Evolutionary conservation across 495 filamentous ascomycete species (phyloP), one percentile per base, ranked within the genome.

Genomic region (Aspergillus haitiensis): DNA sequence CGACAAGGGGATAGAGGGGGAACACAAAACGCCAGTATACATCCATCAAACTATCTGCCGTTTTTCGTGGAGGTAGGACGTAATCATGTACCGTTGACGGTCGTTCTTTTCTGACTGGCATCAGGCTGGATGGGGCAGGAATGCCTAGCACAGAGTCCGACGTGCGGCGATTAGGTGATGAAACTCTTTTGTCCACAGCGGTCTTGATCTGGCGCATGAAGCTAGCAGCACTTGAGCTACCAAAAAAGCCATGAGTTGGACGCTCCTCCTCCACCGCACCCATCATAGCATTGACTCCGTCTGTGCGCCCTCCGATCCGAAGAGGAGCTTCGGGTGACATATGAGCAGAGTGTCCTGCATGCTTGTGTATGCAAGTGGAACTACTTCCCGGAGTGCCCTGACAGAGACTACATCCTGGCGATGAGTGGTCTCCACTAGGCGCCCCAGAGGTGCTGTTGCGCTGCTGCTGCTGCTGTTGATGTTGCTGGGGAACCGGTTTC

Each of bases 1-100:
- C 72, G 4, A 78, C 61, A 40, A 77, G 72, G 0, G 76, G 76
- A 48, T 77, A 77, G 0, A 78, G 61, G 0, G 72, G 70, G 59
- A 77, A 75, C 3, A 78, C 74, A 54, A 66, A 70, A 10, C 65
- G 65, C 76, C 74, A 77, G 50, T 78, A 78, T 0, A 75, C 66
- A 9, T 65, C 64, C 67, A 78, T 71, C 6, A 78, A 61, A 42
- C 59, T 66, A 46, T 78, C 73, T 0, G 76, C 76, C 36, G 64
- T 72, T 54, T 75, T 75, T 15, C 76, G 64, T 5, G 73, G 67
- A 4, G 75, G 76, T 4, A 78, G 63, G 27, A 76, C 67, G 52
- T 75, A 78, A 52, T 69, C 64, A 21, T 63, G 52, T 4, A 65
- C 35, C 0, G 51, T 50, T 0, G 60, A 55, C 3, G 52, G 42